Evolutionary conservation across 192 early-diverging fungal genomes (phyloP), one percentile per base, ranked within the genome.

Genomic region (Coemansia sp.): DNA sequence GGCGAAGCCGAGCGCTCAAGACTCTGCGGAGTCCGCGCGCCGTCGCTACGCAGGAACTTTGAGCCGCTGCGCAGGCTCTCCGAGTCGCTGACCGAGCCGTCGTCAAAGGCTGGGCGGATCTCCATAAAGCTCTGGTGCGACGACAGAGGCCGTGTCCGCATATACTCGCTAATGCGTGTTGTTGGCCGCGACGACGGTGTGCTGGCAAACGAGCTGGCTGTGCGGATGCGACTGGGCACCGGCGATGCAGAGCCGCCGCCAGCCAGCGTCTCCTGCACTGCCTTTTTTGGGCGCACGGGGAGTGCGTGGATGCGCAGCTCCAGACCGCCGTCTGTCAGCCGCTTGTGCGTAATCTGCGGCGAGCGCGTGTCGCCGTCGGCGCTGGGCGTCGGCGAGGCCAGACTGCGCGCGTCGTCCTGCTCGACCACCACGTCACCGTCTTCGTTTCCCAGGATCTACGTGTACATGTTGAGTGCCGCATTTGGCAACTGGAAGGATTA

Each of bases 371-470:
- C 71, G 48, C 68, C 62, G n/a, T 71, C 57, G 37, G 27, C 22
- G 61, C 60, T 69, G 38, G 68, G 61, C 3, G 61, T 69, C 8
- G 67, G 77, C 56, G 77, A 80, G 16, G 67, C 67, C 38, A 68
- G 58, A 29, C 61, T 56, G 47, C 59, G 43, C 29, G 71, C 59
- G 48, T 74, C 77, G 43, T 74, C 68, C 64, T 80, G 77, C 65
- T 80, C 68, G 9, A 80, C 77, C 11, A 80, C 56, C 17, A 80
- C 65, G 21, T 80, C 77, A 26, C 77, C 77, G 26, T 80, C 77
- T 59, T 80, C 77, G 56, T 80, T 80, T 35, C 77, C 77, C 48
- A 72, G 67, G 57, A 80, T 80, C 77, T 80, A 80, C 27, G 6
- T 5, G 27, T 27, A 27, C 27, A 27, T 27, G 27, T 27, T 27